These are phyloP conservation scores for Lanmaoa rubissima DNA, from an alignment of 768 basidiomycete species.

Conservation along the genomic window DNA sequence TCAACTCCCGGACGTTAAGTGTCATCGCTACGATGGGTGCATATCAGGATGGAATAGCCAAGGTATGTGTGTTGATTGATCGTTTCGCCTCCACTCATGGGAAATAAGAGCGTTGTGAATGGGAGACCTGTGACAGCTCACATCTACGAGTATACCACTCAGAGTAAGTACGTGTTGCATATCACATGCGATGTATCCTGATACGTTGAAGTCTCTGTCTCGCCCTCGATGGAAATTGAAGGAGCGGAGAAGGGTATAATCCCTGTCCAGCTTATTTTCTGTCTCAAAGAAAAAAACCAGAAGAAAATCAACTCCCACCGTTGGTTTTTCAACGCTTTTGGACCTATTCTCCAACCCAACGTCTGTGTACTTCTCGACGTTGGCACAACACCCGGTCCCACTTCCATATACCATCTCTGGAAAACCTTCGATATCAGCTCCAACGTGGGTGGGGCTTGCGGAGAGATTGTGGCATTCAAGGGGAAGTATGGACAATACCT, in stretches of 20 bases:
- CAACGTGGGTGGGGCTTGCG: slow-evolving; percentile 89
- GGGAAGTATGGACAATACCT: slow-evolving; percentile 78
- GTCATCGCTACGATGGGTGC: slow-evolving; percentile 92
- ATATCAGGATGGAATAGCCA: slow-evolving; percentile 93
- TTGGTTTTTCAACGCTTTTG: slow-evolving; percentile 95
- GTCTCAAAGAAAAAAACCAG: slow-evolving; percentile 88
- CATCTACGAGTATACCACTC: slow-evolving; percentile 93
- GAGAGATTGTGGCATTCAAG: slow-evolving; percentile 93
- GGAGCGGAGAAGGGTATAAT: slow-evolving; percentile 76
- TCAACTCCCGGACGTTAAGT: slow-evolving; percentile 78
- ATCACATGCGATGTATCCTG: background rate
- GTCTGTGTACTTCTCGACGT: slow-evolving; percentile 93
- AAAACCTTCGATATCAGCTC: slow-evolving; percentile 93
- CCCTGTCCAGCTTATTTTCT: slow-evolving; percentile 92
- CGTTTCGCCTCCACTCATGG: slow-evolving; percentile 1
- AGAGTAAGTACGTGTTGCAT: slow-evolving; percentile 46
- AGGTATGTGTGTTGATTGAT: slow-evolving; percentile 42
- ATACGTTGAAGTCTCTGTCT: slow-evolving; percentile 63
- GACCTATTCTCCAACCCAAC: slow-evolving; percentile 79
- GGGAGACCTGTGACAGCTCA: slow-evolving; percentile 83
- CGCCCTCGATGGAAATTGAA: slow-evolving; percentile 77
- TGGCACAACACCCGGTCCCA: slow-evolving; percentile 81
- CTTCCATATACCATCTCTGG: slow-evolving; percentile 90
- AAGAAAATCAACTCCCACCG: slow-evolving; percentile 95
- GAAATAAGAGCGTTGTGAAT: slow-evolving; percentile 65